A percentile compares a stretch with the other conserved stretches of the same genome.
These are phyloP conservation scores for Mortierella sp. DNA, from an alignment of 371 early-diverging fungal species.

Conservation along the genomic window DNA sequence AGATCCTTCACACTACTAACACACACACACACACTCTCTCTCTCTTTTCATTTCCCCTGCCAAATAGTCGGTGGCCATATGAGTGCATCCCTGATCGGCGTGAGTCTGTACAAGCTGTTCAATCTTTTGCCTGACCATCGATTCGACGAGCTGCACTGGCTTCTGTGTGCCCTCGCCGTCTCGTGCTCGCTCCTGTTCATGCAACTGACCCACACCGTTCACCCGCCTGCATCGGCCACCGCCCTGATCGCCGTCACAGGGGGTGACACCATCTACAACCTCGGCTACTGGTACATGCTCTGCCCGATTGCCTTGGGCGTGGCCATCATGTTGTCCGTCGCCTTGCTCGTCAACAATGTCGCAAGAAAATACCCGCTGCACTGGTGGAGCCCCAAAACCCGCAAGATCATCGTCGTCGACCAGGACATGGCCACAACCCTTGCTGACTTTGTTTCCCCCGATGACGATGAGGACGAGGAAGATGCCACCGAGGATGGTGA, in stretches of 20 bases:
- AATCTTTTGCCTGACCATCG: slow-evolving; percentile 51
- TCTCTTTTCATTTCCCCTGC: not conserved
- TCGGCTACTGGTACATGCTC: slow-evolving; percentile 72
- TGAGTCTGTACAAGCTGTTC: slow-evolving; percentile 70
- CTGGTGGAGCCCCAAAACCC: slow-evolving; percentile 64
- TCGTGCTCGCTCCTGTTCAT: slow-evolving; percentile 71
- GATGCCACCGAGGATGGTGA: not conserved
- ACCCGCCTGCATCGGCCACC: slow-evolving; percentile 82
- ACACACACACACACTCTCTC: not conserved
- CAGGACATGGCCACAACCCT: slow-evolving; percentile 43
- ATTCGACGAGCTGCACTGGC: slow-evolving; percentile 66
- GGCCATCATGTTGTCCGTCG: slow-evolving; percentile 64
- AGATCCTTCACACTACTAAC: too few species aligned
- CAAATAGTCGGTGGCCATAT: slow-evolving; percentile 68
- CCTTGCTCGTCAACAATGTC: slow-evolving; percentile 75
- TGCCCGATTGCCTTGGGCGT: slow-evolving; percentile 65
- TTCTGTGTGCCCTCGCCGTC: slow-evolving; percentile 75
- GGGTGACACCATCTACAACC: slow-evolving; percentile 53
- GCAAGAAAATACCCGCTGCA: slow-evolving; percentile 72
- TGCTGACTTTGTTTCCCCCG: slow-evolving; percentile 28
- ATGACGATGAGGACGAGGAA: slow-evolving; percentile 6
- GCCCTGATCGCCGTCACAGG: slow-evolving; percentile 71
- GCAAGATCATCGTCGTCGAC: slow-evolving; percentile 23
- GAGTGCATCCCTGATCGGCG: slow-evolving; percentile 70
- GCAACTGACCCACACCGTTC: slow-evolving; percentile 76